Conservation (phyloP, 2,329 filamentous ascomycete genomes). For the Phyllosticta ampelicida region DNA sequence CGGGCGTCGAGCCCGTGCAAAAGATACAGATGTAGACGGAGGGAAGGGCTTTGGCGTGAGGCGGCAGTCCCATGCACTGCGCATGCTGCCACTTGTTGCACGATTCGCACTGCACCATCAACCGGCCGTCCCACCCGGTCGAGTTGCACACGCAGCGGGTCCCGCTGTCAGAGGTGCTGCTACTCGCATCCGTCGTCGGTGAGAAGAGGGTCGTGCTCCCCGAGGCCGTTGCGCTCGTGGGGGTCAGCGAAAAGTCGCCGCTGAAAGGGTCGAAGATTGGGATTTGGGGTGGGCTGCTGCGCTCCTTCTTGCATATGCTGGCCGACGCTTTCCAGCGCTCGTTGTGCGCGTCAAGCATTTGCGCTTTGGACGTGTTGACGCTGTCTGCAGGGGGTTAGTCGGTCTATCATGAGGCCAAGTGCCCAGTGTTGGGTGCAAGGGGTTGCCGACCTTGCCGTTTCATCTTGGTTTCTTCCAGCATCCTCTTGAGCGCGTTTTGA, state of each 20-base stretch:
- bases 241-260: constrained; percentile 32
- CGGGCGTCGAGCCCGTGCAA: constrained; percentile 28
- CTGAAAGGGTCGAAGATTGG: constrained; percentile 25
- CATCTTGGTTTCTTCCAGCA: constrained; percentile 19
- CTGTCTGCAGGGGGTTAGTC: not conserved
- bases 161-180: constrained; percentile 38
- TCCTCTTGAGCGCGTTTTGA: constrained; percentile 30
- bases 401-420: not conserved
- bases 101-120: constrained; percentile 53
- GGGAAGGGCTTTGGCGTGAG: constrained; percentile 34
- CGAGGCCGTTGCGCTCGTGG: constrained; percentile 35
- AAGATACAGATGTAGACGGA: constrained; percentile 30
- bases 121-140: constrained; percentile 41
- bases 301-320: constrained; percentile 17
- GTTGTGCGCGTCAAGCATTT: constrained; percentile 29
- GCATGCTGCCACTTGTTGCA: constrained; percentile 54
- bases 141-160: constrained; percentile 50
- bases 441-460: constrained; percentile 3
- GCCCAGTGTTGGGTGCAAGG: not conserved
- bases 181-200: constrained; percentile 40
- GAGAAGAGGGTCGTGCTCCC: constrained; percentile 24
- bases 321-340: constrained; percentile 36
- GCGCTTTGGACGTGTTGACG: not conserved
- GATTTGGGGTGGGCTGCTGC: not conserved
- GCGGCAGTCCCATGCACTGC: constrained; percentile 42